Evolutionary conservation across 305 asterid genomes (phyloP).

Genomic region (Solanum hybrid): DNA sequence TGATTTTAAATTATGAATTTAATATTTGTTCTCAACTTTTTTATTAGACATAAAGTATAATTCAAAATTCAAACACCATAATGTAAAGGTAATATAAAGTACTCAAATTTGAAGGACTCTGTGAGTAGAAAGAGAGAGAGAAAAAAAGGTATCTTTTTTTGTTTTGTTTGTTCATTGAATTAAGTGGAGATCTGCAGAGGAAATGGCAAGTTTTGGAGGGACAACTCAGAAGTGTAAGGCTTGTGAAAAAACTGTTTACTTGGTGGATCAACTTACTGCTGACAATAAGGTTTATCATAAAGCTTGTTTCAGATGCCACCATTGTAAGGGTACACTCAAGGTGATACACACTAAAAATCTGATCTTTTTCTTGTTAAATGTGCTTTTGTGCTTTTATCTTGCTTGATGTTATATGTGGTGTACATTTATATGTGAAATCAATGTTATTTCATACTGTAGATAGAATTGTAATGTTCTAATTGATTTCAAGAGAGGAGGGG

Average conservation of each 20-base stretch:
- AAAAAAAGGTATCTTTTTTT: neutral
- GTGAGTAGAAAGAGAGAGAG: neutral
- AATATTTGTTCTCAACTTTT: neutral
- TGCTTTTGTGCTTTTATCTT: neutral
- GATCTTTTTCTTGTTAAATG: neutral
- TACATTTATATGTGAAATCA: neutral
- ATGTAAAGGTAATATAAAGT: neutral
- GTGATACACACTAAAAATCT: slow-evolving; percentile 11
- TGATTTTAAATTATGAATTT: neutral
- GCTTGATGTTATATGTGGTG: neutral
- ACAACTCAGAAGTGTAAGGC: slow-evolving; percentile 78
- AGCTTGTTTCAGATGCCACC: slow-evolving; percentile 86
- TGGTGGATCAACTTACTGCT: slow-evolving; percentile 71
- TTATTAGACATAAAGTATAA: neutral
- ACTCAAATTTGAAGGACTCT: neutral
- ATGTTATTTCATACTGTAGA: neutral
- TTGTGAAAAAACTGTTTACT: slow-evolving; percentile 73
- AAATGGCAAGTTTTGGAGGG: slow-evolving; percentile 66
- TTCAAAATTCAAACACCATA: neutral
- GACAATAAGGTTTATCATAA: slow-evolving; percentile 69
- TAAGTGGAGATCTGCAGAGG: neutral
- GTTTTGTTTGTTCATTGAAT: neutral
- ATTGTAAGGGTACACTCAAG: slow-evolving; percentile 85
- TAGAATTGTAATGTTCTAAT: neutral
- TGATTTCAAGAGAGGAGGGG: neutral